A percentile compares a stretch with the other conserved stretches of the same genome.
phyloP scores from a whole-genome alignment of 1,284 basidiomycete species.

The Paramarasmius palmivorus region DNA sequence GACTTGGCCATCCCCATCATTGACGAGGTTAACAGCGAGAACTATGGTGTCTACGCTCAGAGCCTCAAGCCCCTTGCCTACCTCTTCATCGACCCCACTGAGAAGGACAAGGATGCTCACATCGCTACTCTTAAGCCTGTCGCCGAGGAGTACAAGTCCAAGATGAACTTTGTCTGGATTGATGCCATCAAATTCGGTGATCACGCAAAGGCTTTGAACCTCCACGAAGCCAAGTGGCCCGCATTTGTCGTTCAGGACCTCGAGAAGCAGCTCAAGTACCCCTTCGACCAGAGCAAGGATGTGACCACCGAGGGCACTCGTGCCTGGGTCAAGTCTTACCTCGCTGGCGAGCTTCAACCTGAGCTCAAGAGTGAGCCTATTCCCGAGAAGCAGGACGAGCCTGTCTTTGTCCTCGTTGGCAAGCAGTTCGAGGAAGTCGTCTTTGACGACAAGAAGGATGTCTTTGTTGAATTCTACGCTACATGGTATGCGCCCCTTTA shows the following conservation, averaged over 20 bases:
- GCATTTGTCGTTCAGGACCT: conserved; percentile 93
- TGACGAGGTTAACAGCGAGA: conserved; percentile 93
- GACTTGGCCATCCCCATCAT: conserved; percentile 88
- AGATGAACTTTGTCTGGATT: conserved; percentile 98
- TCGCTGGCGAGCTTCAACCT: conserved; percentile 77
- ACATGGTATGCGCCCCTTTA: conserved; percentile 69
- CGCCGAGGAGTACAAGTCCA: conserved; percentile 81
- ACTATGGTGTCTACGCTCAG: conserved; percentile 86
- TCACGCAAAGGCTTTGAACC: conserved; percentile 94
- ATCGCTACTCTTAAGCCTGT: conserved; percentile 75
- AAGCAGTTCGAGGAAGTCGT: conserved; percentile 89
- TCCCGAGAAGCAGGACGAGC: conserved; percentile 82
- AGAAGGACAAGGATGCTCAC: conserved; percentile 65
- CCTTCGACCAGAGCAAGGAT: conserved; percentile 71
- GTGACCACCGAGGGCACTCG: conserved; percentile 58
- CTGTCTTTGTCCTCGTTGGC: conserved; percentile 85
- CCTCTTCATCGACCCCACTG: conserved; percentile 87
- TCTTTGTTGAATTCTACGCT: conserved; percentile 97
- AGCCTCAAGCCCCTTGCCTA: conserved; percentile 91
- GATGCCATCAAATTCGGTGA: conserved; percentile 94
- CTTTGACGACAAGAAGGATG: conserved; percentile 88
- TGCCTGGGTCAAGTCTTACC: conserved; percentile 66
- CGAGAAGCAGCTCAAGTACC: conserved; percentile 85
- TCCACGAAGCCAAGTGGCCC: conserved; percentile 86
- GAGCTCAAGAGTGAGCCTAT: conserved; percentile 91